A percentile compares a stretch with the other conserved stretches of the same genome.
phyloP scores from a whole-genome alignment of 106 monocot genomes.

The Dactylorhiza incarnata region DNA sequence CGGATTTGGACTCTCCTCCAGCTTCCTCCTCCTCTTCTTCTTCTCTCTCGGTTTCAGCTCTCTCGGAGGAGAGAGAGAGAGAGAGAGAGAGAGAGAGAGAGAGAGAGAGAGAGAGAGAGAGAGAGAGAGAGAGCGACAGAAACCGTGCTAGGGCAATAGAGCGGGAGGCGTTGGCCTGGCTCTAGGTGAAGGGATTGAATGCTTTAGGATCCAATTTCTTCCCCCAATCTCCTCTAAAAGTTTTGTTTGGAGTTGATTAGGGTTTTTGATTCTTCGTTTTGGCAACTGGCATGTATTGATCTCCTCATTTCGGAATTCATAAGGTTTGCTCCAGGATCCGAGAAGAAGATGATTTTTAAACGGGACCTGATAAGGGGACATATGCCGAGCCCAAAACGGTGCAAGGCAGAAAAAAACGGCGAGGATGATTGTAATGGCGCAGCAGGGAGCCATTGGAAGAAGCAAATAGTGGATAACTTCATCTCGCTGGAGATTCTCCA shows the following conservation, averaged over 20 bases:
- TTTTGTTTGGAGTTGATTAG: not conserved
- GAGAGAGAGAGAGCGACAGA: too few relatives aligned
- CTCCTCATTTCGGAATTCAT: not conserved
- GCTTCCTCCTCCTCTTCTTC: not conserved
- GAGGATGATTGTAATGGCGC: not conserved
- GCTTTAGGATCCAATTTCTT: not conserved
- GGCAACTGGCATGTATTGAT: not conserved
- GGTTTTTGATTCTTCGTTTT: not conserved
- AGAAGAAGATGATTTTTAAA: conserved; percentile 38
- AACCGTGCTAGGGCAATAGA: not conserved
- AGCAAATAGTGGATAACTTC: conserved; percentile 6
- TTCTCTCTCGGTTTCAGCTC: not conserved
- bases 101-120: not conserved
- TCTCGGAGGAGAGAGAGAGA: not conserved
- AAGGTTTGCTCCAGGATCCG: not conserved
- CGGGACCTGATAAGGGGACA: conserved; percentile 21
- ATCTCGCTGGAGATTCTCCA: conserved; percentile 24
- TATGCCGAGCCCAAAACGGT: conserved; percentile 51
- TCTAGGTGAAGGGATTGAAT: not conserved
- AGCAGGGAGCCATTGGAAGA: conserved; percentile 23
- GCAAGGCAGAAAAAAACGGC: conserved; percentile 14
- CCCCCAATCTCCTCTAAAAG: not conserved
- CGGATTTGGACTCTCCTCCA: not conserved
- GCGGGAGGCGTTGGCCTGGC: not conserved
- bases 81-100: not conserved